phyloP scores from a whole-genome alignment of 2,329 filamentous ascomycete genomes.

The Coleophoma crateriformis region DNA sequence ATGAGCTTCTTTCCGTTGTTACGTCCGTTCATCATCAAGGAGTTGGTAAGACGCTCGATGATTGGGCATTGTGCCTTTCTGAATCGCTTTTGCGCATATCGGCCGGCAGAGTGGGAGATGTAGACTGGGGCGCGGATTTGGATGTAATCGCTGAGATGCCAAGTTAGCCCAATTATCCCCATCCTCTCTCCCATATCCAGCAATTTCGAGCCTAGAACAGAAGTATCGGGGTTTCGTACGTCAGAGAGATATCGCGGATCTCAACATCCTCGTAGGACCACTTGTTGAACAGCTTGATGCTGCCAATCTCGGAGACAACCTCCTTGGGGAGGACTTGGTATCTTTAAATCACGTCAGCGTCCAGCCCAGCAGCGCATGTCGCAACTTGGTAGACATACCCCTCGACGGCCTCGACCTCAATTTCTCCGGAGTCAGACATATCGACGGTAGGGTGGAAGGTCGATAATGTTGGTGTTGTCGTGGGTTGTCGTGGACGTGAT shows the following conservation, averaged over 20 bases:
- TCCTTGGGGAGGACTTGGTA: constrained; percentile 78
- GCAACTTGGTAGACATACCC: constrained; percentile 39
- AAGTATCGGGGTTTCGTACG: constrained; percentile 59
- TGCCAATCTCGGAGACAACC: constrained; percentile 81
- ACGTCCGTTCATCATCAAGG: constrained; percentile 99
- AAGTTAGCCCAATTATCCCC: neutral
- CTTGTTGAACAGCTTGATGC: constrained; percentile 97
- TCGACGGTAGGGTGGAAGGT: constrained; percentile 33
- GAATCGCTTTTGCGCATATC: constrained; percentile 99
- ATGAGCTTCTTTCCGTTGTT: constrained; percentile 99
- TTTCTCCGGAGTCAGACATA: constrained; percentile 94
- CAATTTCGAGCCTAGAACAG: neutral
- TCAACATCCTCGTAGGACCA: constrained; percentile 98
- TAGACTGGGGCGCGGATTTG: constrained; percentile 99
- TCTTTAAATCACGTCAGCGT: no score
- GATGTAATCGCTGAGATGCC: constrained; percentile 82
- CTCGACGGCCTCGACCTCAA: constrained; percentile 78
- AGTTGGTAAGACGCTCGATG: constrained; percentile 99
- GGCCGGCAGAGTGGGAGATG: constrained; percentile 96
- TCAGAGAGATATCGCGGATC: constrained; percentile 99
- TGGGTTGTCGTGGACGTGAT: constrained; percentile 3
- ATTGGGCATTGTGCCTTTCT: constrained; percentile 99
- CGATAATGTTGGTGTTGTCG: constrained; percentile 3
- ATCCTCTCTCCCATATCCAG: constrained; percentile 16
- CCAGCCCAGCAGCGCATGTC: neutral